Evolutionary conservation across 2,329 filamentous ascomycete species (phyloP).

Genomic region (Zymoseptoria brevis): DNA sequence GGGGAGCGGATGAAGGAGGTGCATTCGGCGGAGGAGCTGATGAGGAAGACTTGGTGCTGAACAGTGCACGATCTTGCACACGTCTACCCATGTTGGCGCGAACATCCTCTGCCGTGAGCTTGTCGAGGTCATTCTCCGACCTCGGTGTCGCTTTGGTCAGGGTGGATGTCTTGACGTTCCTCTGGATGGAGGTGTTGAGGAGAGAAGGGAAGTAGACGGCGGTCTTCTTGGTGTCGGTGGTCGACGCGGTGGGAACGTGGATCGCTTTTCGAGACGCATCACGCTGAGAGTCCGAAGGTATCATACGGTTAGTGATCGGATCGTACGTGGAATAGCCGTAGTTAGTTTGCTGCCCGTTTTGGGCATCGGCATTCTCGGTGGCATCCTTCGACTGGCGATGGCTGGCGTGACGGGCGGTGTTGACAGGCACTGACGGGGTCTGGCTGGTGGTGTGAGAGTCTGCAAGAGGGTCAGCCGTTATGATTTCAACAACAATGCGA

Average conservation of each 20-base stretch:
- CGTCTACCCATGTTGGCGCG: constrained; percentile 36
- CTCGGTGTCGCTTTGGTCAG: constrained; percentile 28
- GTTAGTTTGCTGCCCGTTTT: constrained; percentile 14
- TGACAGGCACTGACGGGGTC: constrained; percentile 3
- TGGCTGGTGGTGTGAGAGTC: constrained; percentile 1
- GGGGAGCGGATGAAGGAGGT: not conserved
- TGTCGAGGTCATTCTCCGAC: constrained; percentile 32
- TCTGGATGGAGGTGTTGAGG: constrained; percentile 17
- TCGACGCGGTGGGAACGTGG: constrained; percentile 14
- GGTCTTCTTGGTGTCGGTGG: constrained; percentile 7
- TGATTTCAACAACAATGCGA: not conserved
- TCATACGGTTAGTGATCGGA: constrained; percentile 33
- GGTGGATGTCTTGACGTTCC: constrained; percentile 15
- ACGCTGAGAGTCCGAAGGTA: constrained; percentile 10
- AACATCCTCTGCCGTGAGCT: constrained; percentile 35
- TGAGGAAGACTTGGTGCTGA: not conserved
- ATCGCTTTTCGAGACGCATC: constrained; percentile 10
- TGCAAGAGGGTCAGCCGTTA: not conserved
- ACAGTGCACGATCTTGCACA: constrained; percentile 10
- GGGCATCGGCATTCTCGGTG: constrained; percentile 2
- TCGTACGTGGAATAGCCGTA: constrained; percentile 29
- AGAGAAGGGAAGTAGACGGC: constrained; percentile 20
- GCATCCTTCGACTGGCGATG: not conserved
- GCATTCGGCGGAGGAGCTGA: not conserved
- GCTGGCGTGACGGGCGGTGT: constrained; percentile 1